Evolutionary conservation across 202 grass and related monocot genomes (phyloP).

Genomic region (Zoysia matrella): DNA sequence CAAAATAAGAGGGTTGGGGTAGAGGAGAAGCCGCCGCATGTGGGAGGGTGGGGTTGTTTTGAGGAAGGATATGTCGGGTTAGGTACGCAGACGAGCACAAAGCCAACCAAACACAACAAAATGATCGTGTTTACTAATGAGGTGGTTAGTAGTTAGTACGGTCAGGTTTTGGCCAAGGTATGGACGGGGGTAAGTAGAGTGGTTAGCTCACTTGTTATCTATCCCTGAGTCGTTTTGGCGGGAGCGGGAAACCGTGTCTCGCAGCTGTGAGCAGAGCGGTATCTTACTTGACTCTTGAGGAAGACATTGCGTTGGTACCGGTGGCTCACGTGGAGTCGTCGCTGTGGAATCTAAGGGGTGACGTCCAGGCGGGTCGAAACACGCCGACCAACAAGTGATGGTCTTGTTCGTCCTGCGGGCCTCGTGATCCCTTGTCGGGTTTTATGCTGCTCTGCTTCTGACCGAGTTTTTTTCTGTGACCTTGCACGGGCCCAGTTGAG

Average conservation of each 20-base stretch:
- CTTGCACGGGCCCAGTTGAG: too few relatives aligned
- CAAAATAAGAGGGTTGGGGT: neutral
- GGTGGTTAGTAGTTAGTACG: neutral
- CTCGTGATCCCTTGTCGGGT: too few relatives aligned
- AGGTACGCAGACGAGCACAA: neutral
- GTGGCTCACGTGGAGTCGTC: neutral
- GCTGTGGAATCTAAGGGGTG: neutral
- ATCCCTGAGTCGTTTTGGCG: neutral
- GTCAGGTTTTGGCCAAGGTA: neutral
- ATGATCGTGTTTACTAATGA: neutral
- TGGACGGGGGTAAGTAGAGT: neutral
- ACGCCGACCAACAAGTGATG: neutral
- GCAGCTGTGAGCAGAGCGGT: neutral
- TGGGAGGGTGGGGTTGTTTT: neutral
- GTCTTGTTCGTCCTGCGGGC: neutral
- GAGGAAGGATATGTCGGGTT: neutral
- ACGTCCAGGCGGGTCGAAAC: too few relatives aligned
- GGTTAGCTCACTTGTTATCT: neutral
- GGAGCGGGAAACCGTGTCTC: neutral
- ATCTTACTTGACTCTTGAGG: neutral
- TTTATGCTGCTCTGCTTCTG: too few relatives aligned
- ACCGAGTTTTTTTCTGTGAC: too few relatives aligned
- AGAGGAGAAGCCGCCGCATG: conserved; percentile 5
- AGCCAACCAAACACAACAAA: neutral
- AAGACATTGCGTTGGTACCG: neutral